Evolutionary conservation across 768 basidiomycete genomes (phyloP).

Genomic region (Rhizopogon salebrosus): DNA sequence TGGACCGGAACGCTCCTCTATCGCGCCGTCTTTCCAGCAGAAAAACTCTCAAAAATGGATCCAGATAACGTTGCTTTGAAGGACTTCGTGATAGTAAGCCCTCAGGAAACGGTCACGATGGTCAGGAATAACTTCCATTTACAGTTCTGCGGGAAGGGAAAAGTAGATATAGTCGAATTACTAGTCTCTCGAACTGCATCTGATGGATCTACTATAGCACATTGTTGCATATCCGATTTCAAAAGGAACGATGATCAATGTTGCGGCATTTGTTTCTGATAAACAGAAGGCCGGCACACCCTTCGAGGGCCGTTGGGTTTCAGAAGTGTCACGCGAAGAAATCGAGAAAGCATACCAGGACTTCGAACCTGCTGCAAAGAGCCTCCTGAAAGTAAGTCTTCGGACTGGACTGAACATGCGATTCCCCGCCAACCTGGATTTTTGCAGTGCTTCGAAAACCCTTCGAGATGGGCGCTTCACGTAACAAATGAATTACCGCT

Average conservation of each 20-base stretch:
- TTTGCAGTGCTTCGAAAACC: slow-evolving; percentile 25
- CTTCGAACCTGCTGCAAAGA: slow-evolving; percentile 30
- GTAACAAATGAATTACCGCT: slow-evolving; percentile 30
- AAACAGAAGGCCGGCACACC: slow-evolving; percentile 19
- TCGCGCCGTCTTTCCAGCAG: slow-evolving; percentile 28
- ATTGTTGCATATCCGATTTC: slow-evolving; percentile 33
- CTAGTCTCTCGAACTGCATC: background rate
- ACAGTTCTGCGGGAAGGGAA: slow-evolving; percentile 3
- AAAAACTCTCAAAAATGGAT: slow-evolving; percentile 15
- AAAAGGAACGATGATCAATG: slow-evolving; percentile 27
- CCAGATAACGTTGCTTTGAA: slow-evolving; percentile 13
- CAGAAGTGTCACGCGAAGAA: slow-evolving; percentile 23
- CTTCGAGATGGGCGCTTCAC: slow-evolving; percentile 37
- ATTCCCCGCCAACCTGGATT: background rate
- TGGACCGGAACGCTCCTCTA: slow-evolving; percentile 41
- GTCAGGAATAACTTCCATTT: slow-evolving; percentile 5
- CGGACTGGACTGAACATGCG: background rate
- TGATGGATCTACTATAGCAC: slow-evolving; percentile 20
- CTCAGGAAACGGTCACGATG: background rate
- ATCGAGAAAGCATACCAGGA: slow-evolving; percentile 19
- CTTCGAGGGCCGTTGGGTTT: slow-evolving; percentile 22
- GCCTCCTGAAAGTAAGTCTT: slow-evolving; percentile 18
- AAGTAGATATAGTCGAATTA: background rate
- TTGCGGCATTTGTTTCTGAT: slow-evolving; percentile 25
- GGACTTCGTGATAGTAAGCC: slow-evolving; percentile 13